These are phyloP conservation scores for Chaetomium globosum DNA, from an alignment of 2,329 filamentous ascomycete species.

Conservation along the genomic window DNA sequence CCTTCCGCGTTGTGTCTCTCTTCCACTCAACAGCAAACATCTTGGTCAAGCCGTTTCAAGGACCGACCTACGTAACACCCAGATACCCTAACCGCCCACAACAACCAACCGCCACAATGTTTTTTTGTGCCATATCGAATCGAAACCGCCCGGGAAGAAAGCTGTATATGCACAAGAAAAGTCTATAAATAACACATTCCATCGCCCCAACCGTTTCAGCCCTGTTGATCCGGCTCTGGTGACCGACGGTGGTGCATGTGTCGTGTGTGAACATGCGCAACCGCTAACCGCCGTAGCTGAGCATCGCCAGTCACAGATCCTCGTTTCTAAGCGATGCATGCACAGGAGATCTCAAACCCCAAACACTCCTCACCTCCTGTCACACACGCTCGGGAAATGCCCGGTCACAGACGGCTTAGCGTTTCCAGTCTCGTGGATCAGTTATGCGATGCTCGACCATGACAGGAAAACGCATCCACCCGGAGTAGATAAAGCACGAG, in stretches of 20 bases:
- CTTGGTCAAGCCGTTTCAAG: neutral
- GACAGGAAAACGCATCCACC: neutral
- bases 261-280: neutral
- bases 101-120: neutral
- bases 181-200: constrained; percentile 18
- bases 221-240: constrained; percentile 18
- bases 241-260: neutral
- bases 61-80: neutral
- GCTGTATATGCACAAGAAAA: neutral
- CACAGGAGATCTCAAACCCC: neutral
- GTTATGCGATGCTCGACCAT: neutral
- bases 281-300: neutral
- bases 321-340: neutral
- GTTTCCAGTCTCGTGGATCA: neutral
- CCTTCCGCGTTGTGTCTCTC: neutral
- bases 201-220: constrained; percentile 18
- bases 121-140: neutral
- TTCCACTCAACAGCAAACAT: neutral
- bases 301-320: neutral
- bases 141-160: neutral
- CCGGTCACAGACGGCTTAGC: neutral
- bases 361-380: constrained; percentile 2
- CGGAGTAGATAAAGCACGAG: neutral
- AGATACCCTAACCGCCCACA: neutral
- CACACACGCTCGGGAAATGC: neutral